phyloP scores from a whole-genome alignment of 345 rosid species.

The Jatropha curcas region DNA sequence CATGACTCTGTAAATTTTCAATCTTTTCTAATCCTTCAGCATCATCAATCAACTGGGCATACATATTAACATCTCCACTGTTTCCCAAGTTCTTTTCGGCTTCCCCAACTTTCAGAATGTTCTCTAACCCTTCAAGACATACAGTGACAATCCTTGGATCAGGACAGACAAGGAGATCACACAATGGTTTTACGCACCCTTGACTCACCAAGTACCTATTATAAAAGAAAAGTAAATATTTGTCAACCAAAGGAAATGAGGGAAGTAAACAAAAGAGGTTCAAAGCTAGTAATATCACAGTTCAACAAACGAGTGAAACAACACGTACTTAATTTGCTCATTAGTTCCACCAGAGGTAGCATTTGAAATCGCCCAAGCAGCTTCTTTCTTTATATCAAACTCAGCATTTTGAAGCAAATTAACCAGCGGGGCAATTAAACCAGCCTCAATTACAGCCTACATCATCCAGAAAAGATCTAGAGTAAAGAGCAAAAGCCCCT shows the following conservation, averaged over 20 bases:
- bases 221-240: not conserved
- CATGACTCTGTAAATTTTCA: constrained; percentile 29
- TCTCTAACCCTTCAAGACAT: constrained; percentile 32
- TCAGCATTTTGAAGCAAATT: constrained; percentile 32
- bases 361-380: constrained; percentile 39
- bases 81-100: constrained; percentile 23
- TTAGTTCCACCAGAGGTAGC: constrained; percentile 29
- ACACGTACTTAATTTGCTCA: constrained; percentile 26
- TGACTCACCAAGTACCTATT: constrained; percentile 28
- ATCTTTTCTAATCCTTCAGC: constrained; percentile 26
- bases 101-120: constrained; percentile 31
- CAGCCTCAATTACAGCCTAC: constrained; percentile 29
- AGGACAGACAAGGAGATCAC: constrained; percentile 36
- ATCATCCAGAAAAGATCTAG: not conserved
- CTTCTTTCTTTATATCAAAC: constrained; percentile 38
- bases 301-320: not conserved
- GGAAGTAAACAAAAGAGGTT: not conserved
- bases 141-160: constrained; percentile 36
- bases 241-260: not conserved
- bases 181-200: constrained; percentile 32
- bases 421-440: constrained; percentile 21
- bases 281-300: not conserved
- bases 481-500: too few species aligned
- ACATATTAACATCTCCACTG: constrained; percentile 20
- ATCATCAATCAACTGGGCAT: constrained; percentile 24